Percentiles rank a stretch among this genome's conserved stretches.
These are phyloP conservation scores for Microbotryum scabiosae DNA, from an alignment of 1,284 basidiomycete genomes.

Conservation along the genomic window DNA sequence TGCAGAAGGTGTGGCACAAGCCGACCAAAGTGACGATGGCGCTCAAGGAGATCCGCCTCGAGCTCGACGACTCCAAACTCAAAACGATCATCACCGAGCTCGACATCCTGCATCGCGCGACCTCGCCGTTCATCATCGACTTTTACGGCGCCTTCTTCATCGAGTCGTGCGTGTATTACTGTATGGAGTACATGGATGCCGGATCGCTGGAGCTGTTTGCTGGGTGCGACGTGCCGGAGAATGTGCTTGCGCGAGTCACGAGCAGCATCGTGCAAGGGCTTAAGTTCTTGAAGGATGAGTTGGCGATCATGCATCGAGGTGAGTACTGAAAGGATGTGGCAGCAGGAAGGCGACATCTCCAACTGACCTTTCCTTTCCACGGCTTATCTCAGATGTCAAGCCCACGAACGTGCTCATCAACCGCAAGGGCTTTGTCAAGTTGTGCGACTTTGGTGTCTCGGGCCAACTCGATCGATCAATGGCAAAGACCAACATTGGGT, in stretches of 20 bases:
- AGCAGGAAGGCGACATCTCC: not conserved
- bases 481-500: constrained; percentile 97
- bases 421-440: constrained; percentile 77
- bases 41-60: constrained; percentile 99
- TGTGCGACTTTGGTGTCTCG: constrained; percentile 97
- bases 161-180: constrained; percentile 97
- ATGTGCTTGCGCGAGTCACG: constrained; percentile 76
- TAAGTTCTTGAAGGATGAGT: constrained; percentile 88
- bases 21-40: constrained; percentile 95
- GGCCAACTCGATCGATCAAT: constrained; percentile 93
- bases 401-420: constrained; percentile 95
- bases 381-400: constrained; percentile 63
- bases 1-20: constrained; percentile 87
- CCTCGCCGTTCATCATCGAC: constrained; percentile 85
- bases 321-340: constrained; percentile 33
- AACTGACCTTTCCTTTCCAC: too few species aligned
- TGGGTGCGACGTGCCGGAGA: constrained; percentile 56
- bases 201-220: constrained; percentile 83
- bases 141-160: constrained; percentile 99
- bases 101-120: constrained; percentile 89
- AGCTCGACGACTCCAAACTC: constrained; percentile 86
- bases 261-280: constrained; percentile 79
- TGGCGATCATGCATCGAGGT: constrained; percentile 96
- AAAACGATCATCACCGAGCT: constrained; percentile 98
- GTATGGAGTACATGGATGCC: constrained; percentile 99